These are phyloP conservation scores for Arabidopsis arenosa DNA, from an alignment of 345 rosid species.

Conservation along the genomic window DNA sequence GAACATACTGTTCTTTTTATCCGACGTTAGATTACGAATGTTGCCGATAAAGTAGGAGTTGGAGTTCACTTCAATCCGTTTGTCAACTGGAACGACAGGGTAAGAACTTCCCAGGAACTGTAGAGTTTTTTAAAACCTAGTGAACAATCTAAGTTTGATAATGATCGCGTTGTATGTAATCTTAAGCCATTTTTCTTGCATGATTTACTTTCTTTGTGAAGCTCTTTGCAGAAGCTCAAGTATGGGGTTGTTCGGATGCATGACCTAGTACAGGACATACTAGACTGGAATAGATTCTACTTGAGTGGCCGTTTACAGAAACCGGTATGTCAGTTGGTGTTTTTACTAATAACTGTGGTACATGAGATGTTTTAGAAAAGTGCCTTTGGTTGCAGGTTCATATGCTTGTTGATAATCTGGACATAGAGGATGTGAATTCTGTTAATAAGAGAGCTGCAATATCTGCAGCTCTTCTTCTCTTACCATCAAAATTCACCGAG, in stretches of 20 bases:
- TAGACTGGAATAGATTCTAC: constrained; percentile 78
- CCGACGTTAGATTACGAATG: constrained; percentile 57
- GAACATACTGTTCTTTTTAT: constrained; percentile 23
- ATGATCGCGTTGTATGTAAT: constrained; percentile 2
- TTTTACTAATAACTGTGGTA: not conserved
- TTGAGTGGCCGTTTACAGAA: constrained; percentile 90
- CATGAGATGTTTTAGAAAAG: constrained; percentile 2
- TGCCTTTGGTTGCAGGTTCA: constrained; percentile 59
- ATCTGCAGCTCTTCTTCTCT: constrained; percentile 86
- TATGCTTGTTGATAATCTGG: constrained; percentile 75
- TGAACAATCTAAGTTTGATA: constrained; percentile 9
- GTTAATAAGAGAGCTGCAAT: constrained; percentile 79
- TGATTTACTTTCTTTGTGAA: constrained; percentile 30
- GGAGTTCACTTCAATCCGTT: constrained; percentile 95
- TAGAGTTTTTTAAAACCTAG: not conserved
- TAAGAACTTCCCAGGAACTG: constrained; percentile 38
- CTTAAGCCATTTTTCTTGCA: constrained; percentile 3
- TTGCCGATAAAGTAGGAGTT: constrained; percentile 78
- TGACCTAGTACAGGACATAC: constrained; percentile 72
- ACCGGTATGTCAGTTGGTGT: constrained; percentile 55
- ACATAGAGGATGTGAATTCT: constrained; percentile 61
- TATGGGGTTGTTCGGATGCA: constrained; percentile 90
- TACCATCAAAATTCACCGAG: constrained; percentile 86
- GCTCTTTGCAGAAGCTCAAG: constrained; percentile 68
- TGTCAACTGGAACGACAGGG: constrained; percentile 82